A percentile compares a stretch with the other conserved stretches of the same genome.
Evolutionary conservation across 1,284 basidiomycete species (phyloP).

Genomic region (Mycena sp.): DNA sequence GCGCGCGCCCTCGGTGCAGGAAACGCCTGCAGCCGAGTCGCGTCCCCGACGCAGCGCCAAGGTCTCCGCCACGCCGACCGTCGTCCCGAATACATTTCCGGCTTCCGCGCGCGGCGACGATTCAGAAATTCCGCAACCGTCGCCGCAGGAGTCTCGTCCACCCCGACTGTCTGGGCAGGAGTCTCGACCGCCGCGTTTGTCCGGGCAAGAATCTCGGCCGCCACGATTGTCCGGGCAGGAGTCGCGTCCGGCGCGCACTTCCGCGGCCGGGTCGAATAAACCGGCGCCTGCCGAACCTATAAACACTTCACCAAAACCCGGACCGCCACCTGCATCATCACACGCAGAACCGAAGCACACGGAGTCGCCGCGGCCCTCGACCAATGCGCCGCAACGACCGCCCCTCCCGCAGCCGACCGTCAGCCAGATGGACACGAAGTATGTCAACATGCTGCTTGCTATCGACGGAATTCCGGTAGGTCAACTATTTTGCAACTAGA

Average conservation of each 20-base stretch:
- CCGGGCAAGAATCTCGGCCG: too few species aligned
- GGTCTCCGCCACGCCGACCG: slow-evolving; percentile 17
- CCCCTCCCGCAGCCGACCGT: neutral
- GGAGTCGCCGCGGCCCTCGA: neutral
- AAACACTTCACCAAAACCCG: too few species aligned
- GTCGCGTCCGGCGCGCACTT: too few species aligned
- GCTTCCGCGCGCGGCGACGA: neutral
- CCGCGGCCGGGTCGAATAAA: too few species aligned
- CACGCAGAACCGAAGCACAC: too few species aligned
- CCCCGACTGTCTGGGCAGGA: too few species aligned
- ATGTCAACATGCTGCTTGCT: slow-evolving; percentile 60
- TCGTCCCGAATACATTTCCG: neutral
- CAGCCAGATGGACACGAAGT: slow-evolving; percentile 43
- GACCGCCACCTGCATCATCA: too few species aligned
- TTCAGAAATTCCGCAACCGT: too few species aligned
- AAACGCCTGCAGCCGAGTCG: neutral
- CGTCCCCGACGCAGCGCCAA: slow-evolving; percentile 12
- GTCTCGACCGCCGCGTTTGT: too few species aligned
- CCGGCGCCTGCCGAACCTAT: too few species aligned
- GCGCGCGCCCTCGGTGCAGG: neutral
- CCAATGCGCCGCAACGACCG: neutral
- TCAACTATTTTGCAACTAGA: neutral
- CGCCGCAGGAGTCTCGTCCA: too few species aligned
- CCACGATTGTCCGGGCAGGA: too few species aligned
- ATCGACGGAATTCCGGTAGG: slow-evolving; percentile 52